phyloP scores from a whole-genome alignment of 176 grass and related monocot species.

The maize (Zea mays) region DNA sequence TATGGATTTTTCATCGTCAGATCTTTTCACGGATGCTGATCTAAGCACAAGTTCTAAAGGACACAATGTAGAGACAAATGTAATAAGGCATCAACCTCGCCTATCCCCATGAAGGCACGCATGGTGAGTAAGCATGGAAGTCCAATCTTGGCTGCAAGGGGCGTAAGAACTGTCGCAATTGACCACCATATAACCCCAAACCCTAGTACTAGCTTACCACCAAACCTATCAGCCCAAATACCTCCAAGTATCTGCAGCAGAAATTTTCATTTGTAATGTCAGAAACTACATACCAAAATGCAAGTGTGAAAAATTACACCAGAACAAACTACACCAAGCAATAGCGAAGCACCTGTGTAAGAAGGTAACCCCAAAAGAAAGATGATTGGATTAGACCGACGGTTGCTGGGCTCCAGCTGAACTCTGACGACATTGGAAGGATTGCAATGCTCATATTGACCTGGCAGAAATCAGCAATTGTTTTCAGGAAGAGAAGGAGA shows the following conservation, averaged over 20 bases:
- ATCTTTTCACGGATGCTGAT: conserved; percentile 9
- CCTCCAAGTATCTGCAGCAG: conserved; percentile 80
- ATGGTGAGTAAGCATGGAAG: conserved; percentile 76
- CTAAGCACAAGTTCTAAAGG: conserved; percentile 9
- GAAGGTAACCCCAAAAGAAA: conserved; percentile 99
- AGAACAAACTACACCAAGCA: not conserved
- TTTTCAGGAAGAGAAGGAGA: not conserved
- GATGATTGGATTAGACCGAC: conserved; percentile 96
- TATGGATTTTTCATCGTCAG: conserved; percentile 1
- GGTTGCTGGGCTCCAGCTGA: conserved; percentile 80
- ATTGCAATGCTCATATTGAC: conserved; percentile 99
- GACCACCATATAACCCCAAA: conserved; percentile 99
- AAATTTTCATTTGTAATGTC: conserved; percentile 17
- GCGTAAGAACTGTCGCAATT: conserved; percentile 84
- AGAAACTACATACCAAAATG: not conserved
- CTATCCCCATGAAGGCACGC: conserved; percentile 98
- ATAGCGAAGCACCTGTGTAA: conserved; percentile 73
- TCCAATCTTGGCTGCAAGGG: conserved; percentile 83
- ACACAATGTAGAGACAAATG: conserved; percentile 15
- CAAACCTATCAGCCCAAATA: conserved; percentile 91
- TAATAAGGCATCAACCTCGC: conserved; percentile 70
- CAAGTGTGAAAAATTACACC: not conserved
- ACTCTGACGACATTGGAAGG: conserved; percentile 89
- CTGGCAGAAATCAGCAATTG: conserved; percentile 41
- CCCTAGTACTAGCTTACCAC: conserved; percentile 83